A percentile compares a stretch with the other conserved stretches of the same genome.
These are phyloP conservation scores for Helianthus tuberosus DNA, from an alignment of 129 eudicot species.

Conservation along the genomic window DNA sequence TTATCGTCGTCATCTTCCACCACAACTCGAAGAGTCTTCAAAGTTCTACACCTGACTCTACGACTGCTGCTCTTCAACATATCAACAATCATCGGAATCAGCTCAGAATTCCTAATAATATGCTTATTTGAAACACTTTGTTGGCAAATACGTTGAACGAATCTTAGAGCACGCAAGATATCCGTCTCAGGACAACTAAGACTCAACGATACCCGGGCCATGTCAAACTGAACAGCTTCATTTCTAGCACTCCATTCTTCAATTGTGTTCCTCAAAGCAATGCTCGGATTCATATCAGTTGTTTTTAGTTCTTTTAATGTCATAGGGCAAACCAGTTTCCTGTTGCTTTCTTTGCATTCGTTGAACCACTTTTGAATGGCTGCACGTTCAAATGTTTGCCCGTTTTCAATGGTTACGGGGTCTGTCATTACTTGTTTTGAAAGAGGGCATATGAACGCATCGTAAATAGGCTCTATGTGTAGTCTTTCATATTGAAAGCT, in stretches of 20 bases:
- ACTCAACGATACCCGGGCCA: constrained; percentile 68
- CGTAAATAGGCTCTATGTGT: constrained; percentile 76
- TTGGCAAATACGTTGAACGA: constrained; percentile 62
- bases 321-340: constrained; percentile 71
- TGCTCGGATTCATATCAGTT: constrained; percentile 80
- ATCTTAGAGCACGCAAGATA: constrained; percentile 65
- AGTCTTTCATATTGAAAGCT: constrained; percentile 67
- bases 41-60: constrained; percentile 62
- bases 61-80: constrained; percentile 77
- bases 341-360: constrained; percentile 68
- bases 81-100: constrained; percentile 68
- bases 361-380: constrained; percentile 91
- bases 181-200: constrained; percentile 58
- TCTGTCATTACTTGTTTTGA: constrained; percentile 85
- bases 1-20: constrained; percentile 75
- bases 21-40: constrained; percentile 77
- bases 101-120: constrained; percentile 59
- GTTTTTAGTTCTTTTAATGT: constrained; percentile 64
- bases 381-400: constrained; percentile 84
- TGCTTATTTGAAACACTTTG: constrained; percentile 59
- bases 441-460: constrained; percentile 84
- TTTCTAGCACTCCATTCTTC: constrained; percentile 95
- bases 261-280: constrained; percentile 77
- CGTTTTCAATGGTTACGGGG: constrained; percentile 82
- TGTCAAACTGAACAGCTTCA: constrained; percentile 88